Percentiles rank a stretch among this genome's conserved stretches.
Conservation (phyloP, 2,329 filamentous ascomycete genomes). For the Exophiala lecanii-corni region DNA sequence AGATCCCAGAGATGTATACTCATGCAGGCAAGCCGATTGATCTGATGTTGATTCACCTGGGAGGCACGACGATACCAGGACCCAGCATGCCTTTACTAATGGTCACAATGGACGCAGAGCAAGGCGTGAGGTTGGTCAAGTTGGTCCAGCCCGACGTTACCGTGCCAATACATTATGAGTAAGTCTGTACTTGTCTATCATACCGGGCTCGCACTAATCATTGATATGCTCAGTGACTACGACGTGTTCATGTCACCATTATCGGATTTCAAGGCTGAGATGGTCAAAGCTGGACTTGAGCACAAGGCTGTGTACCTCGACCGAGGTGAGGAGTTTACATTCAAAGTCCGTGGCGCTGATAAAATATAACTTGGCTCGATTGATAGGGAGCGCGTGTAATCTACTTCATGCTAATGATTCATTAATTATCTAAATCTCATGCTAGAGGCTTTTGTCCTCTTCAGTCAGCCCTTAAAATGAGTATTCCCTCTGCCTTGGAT, state of each 20-base stretch:
- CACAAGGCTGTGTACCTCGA: constrained; percentile 59
- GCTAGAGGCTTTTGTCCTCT: no score
- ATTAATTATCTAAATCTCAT: no score
- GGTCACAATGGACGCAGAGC: constrained; percentile 65
- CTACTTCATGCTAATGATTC: no score
- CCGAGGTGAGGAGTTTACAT: constrained; percentile 53
- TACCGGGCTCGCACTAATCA: constrained; percentile 1
- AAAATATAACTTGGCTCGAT: no score
- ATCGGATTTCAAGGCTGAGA: constrained; percentile 55
- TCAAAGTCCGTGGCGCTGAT: no score
- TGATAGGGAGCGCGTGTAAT: no score
- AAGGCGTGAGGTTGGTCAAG: constrained; percentile 57
- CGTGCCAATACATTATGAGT: constrained; percentile 60
- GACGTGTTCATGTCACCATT: constrained; percentile 57
- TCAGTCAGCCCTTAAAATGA: no score
- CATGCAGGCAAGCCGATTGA: constrained; percentile 51
- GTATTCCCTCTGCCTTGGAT: constrained; percentile 18
- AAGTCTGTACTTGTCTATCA: constrained; percentile 19
- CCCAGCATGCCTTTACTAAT: constrained; percentile 57
- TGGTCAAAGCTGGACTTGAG: constrained; percentile 48
- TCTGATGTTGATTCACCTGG: constrained; percentile 63
- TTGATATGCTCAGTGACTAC: constrained; percentile 49
- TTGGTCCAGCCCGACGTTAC: constrained; percentile 58
- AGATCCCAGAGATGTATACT: constrained; percentile 53
- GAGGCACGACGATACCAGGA: constrained; percentile 61